These are phyloP conservation scores for Antrodiella citrinella DNA, from an alignment of 768 basidiomycete species.

Conservation along the genomic window DNA sequence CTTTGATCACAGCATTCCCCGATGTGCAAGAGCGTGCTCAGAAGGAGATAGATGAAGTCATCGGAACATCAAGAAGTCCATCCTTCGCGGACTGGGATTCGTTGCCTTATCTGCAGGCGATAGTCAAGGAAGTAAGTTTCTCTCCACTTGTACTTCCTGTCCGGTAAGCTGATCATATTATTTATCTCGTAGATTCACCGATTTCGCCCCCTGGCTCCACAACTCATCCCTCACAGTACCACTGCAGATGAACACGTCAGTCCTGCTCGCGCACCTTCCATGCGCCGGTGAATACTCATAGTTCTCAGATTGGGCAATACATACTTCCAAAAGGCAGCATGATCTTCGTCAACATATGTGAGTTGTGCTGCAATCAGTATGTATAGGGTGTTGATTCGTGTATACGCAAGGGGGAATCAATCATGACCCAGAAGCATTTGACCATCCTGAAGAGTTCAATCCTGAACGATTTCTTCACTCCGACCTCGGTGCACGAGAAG, in stretches of 20 bases:
- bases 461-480: not conserved
- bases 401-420: not conserved
- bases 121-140: constrained; percentile 33
- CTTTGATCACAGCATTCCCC: not conserved
- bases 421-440: not conserved
- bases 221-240: not conserved
- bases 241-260: not conserved
- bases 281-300: not conserved
- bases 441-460: not conserved
- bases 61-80: constrained; percentile 46
- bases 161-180: too few species aligned
- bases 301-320: not conserved
- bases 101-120: constrained; percentile 46
- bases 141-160: not conserved
- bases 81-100: constrained; percentile 39
- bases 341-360: not conserved
- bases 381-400: not conserved
- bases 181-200: not conserved
- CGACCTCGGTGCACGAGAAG: not conserved
- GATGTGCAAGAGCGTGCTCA: constrained; percentile 34
- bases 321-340: not conserved
- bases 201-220: not conserved
- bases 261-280: not conserved
- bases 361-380: not conserved
- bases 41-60: constrained; percentile 52